Evolutionary conservation across 2,329 filamentous ascomycete species (phyloP).

Genomic region (Fusarium falciforme): DNA sequence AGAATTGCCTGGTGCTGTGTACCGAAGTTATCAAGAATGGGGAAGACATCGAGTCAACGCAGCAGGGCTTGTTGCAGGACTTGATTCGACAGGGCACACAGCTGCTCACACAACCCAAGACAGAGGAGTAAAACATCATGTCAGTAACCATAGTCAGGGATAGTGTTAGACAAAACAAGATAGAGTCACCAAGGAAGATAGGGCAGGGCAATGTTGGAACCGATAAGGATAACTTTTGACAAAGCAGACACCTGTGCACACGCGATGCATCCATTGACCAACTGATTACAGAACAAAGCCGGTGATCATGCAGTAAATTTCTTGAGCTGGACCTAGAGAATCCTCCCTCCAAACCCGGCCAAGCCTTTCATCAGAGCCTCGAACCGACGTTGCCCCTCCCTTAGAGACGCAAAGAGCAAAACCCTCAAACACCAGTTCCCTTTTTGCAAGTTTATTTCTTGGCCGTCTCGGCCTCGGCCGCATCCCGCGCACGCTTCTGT

Average conservation of each 20-base stretch:
- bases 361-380: constrained; percentile 52
- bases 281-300: constrained; percentile 49
- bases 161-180: background rate
- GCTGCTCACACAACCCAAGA: constrained; percentile 50
- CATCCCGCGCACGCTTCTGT: constrained; percentile 94
- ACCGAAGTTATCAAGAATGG: constrained; percentile 63
- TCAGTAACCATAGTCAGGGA: background rate
- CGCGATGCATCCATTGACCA: constrained; percentile 46
- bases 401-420: constrained; percentile 56
- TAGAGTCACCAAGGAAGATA: background rate
- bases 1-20: constrained; percentile 71
- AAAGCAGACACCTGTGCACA: constrained; percentile 33
- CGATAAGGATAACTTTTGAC: constrained; percentile 34
- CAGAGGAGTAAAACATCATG: constrained; percentile 4
- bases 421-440: constrained; percentile 56
- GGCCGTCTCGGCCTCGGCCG: constrained; percentile 82
- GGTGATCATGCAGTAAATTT: constrained; percentile 57
- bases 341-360: constrained; percentile 51
- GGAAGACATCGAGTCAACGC: constrained; percentile 53
- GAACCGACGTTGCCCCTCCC: constrained; percentile 53
- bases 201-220: constrained; percentile 3
- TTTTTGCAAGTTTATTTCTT: constrained; percentile 79
- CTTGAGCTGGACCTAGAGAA: constrained; percentile 56
- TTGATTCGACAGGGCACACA: constrained; percentile 63
- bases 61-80: constrained; percentile 57